A percentile compares a stretch with the other conserved stretches of the same genome.
These are phyloP conservation scores for Backusella morwellensis DNA, from an alignment of 192 early-diverging fungal species.

Conservation along the genomic window DNA sequence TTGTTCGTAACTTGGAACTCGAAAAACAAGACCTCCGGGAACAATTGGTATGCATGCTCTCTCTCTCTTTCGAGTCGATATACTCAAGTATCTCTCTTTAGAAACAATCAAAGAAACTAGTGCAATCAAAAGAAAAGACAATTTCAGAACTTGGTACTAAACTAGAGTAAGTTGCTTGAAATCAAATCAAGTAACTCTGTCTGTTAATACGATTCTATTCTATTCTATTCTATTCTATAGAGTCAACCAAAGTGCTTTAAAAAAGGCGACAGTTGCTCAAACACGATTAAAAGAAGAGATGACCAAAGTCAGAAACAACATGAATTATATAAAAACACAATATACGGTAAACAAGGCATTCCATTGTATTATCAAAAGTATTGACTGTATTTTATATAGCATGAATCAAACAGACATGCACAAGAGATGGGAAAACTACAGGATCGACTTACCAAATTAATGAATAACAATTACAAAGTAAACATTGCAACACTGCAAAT, in stretches of 20 bases:
- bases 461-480: slow-evolving; percentile 25
- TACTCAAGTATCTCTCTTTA: neutral
- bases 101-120: neutral
- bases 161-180: slow-evolving; percentile 3
- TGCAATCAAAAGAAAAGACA: neutral
- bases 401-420: slow-evolving; percentile 46
- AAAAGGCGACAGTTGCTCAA: slow-evolving; percentile 24
- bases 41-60: neutral
- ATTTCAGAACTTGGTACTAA: neutral
- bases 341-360: slow-evolving; percentile 37
- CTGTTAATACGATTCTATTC: neutral
- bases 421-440: slow-evolving; percentile 42
- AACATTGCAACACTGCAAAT: slow-evolving; percentile 12
- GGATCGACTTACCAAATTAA: slow-evolving; percentile 44
- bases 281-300: slow-evolving; percentile 47
- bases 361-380: too few relatives aligned
- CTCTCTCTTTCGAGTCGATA: neutral
- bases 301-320: slow-evolving; percentile 44
- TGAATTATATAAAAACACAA: slow-evolving; percentile 51
- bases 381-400: slow-evolving; percentile 19
- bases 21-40: slow-evolving; percentile 13
- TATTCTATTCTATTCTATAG: neutral
- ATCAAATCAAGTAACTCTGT: neutral
- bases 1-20: slow-evolving; percentile 19
- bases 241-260: neutral